phyloP scores from a whole-genome alignment of 805 yeast species.

The Candida ortonii region DNA sequence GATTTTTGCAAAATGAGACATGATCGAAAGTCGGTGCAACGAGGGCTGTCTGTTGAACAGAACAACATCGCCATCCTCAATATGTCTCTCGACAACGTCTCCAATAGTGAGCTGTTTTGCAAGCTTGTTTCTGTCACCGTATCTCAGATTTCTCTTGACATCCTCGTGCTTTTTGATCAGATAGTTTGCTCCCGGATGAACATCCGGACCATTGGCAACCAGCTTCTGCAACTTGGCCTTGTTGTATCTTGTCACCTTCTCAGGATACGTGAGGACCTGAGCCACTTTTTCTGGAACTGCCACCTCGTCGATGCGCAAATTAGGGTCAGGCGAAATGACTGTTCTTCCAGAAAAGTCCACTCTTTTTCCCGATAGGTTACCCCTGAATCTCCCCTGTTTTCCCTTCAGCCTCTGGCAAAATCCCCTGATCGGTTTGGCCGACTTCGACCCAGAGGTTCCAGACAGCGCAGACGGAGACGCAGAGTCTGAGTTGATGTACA shows the following conservation, averaged over 20 bases:
- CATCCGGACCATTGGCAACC: conserved; percentile 78
- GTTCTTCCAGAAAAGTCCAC: conserved; percentile 98
- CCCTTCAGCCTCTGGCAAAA: conserved; percentile 97
- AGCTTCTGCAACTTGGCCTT: conserved; percentile 70
- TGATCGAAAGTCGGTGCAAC: conserved; percentile 86
- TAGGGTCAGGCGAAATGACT: conserved; percentile 98
- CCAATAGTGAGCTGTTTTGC: conserved; percentile 80
- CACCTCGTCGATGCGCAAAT: conserved; percentile 89
- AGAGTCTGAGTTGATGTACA: conserved; percentile 95
- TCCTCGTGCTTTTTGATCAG: conserved; percentile 77
- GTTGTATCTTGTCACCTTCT: conserved; percentile 87
- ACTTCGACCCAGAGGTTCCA: conserved; percentile 51
- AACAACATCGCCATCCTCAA: conserved; percentile 96
- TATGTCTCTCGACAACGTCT: conserved; percentile 92
- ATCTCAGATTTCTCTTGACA: conserved; percentile 83
- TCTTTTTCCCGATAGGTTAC: conserved; percentile 96
- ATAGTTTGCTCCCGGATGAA: conserved; percentile 97
- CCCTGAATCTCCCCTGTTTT: conserved; percentile 98
- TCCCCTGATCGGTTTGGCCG: conserved; percentile 84
- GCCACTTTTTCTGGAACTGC: conserved; percentile 98
- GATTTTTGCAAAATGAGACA: conserved; percentile 93
- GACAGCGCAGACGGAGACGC: conserved; percentile 79
- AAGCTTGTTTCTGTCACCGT: conserved; percentile 76
- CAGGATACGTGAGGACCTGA: conserved; percentile 93
- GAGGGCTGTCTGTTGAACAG: conserved; percentile 98